Base-by-base conservation (phyloP, 2,329 filamentous ascomycete genomes). In the Teratosphaeriaceae sp. region DNA sequence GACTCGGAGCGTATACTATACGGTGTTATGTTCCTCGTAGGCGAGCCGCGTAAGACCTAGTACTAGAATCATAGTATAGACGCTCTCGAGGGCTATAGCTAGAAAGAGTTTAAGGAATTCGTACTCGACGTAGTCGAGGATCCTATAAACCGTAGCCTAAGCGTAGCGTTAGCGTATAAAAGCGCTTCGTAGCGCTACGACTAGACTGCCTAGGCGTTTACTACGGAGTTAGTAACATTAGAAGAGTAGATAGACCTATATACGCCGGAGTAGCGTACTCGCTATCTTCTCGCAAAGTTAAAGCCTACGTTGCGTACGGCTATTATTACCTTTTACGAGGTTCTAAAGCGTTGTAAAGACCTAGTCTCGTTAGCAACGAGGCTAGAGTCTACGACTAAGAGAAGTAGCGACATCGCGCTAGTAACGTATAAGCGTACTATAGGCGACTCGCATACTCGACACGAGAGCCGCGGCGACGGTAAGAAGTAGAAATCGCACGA, bases 211-310 rank as follows among this genome's bases (percentile, higher is more conserved):
- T 38, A 38, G 19, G 22, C 35, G 8, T 38, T 38, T 20, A 16
- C 35, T 23, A 23, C n/a, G 8, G 22, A 38, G 22, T 15, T 38
- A 5, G n/a, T 16, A 13, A 38, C 35, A 12, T 16, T 38, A 23
- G 20, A 38, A 21, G 35, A 38, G 4, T 15, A 23, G n/a, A 22
- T 38, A 38, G 7, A 8, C 7, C 31, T 16, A 9, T 35, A 35
- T 19, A 9, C 31, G 5, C 4, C 3, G 15, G 20, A 38, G 35
- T 24, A 38, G 35, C 22, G 22, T 38, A 38, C 22, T 24, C 20
- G 35, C 22, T 38, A 38, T 24, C 35, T 38, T 16, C 35, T 38
- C 19, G 19, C 19, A 38, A 38, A 38, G 35, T 16, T 38, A 38
- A 38, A 26, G 35, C 35, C 35, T 38, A 24, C 22, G 22, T n/a